Evolutionary conservation across 1,284 basidiomycete species (phyloP), one percentile per base, ranked within the genome.

Genomic region (Melampsora larici-populina): DNA sequence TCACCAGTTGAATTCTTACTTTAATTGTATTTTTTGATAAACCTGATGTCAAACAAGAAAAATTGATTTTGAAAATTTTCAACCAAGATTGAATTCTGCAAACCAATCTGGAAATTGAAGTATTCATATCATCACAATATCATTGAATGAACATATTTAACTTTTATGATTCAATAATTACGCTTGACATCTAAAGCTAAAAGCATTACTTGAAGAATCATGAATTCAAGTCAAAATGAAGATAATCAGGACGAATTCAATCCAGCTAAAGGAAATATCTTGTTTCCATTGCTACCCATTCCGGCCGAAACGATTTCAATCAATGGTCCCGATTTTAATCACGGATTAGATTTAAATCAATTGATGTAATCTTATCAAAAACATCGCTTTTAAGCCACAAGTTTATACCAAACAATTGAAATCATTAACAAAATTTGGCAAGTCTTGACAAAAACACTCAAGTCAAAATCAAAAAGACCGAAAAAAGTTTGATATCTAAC

Each of bases 371-470:
- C 79, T 77, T 83, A 82, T 80, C 79, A 76, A 13, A 79, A 68
- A 13, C 81, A 83, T 13, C 83, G 83, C 1, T 84, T 84, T 63
- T 83, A 84, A 55, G 83, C 83, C 1, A 80, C 80, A 15, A 82
- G 81, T 17, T 79, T 84, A 31, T 78, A 79, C 9, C 80, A 82
- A 62, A 82, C 83, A 26, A 81, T 83, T 40, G 80, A 82, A 43
- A 82, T 84, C 65, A 81, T 84, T 58, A 81, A 84, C 58, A 79
- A 81, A 60, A 84, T n/a, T n/a, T 84, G 83, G 80, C 80, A 63
- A n/a, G 79, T 79, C 26, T n/a, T 64, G 15, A 24, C n/a, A 17
- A 51, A 11, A 33, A 36, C 31, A 29, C 36, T 65, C 18, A n/a
- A n/a, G n/a, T n/a, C n/a, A n/a, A n/a, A n/a, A n/a, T n/a, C n/a